phyloP scores from a whole-genome alignment of 139 green algal species.

The Chloropicon primus region DNA sequence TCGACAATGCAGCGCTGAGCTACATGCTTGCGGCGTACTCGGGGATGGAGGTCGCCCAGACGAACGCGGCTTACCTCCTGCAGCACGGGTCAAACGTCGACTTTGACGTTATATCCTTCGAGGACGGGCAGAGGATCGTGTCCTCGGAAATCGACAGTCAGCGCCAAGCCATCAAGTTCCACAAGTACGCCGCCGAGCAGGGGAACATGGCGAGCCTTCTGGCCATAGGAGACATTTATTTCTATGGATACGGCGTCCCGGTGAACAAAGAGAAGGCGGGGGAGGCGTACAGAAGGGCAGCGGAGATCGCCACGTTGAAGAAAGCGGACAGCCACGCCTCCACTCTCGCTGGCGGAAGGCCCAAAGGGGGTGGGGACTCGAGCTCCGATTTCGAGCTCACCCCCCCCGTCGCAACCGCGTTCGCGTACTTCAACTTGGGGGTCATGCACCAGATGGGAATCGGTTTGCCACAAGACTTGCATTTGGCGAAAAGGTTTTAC shows the following conservation, averaged over 20 bases:
- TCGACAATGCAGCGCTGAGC: slow-evolving; percentile 25
- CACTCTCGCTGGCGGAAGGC: not conserved
- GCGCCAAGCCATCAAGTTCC: slow-evolving; percentile 34
- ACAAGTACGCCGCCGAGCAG: slow-evolving; percentile 51
- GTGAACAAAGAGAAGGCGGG: slow-evolving; percentile 20
- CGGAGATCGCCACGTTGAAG: not conserved
- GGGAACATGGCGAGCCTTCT: slow-evolving; percentile 62
- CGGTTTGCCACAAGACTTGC: slow-evolving; percentile 37
- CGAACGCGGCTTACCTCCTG: slow-evolving; percentile 89
- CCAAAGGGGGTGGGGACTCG: not conserved
- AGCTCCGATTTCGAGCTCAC: not conserved
- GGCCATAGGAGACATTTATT: slow-evolving; percentile 68
- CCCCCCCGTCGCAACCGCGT: not conserved
- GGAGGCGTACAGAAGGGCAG: slow-evolving; percentile 5
- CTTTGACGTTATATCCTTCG: slow-evolving; percentile 5
- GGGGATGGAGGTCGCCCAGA: slow-evolving; percentile 75
- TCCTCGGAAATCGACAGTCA: not conserved
- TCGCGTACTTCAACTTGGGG: slow-evolving; percentile 85
- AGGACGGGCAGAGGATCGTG: not conserved
- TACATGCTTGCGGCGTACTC: slow-evolving; percentile 70
- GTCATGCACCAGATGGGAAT: slow-evolving; percentile 81
- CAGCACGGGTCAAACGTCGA: slow-evolving; percentile 1
- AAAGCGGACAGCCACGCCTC: not conserved
- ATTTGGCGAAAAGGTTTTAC: not conserved
- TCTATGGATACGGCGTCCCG: slow-evolving; percentile 55